Evolutionary conservation across 164 flowering plant genomes (phyloP), one percentile per base, ranked within the genome.

Genomic region (Stephania japonica): DNA sequence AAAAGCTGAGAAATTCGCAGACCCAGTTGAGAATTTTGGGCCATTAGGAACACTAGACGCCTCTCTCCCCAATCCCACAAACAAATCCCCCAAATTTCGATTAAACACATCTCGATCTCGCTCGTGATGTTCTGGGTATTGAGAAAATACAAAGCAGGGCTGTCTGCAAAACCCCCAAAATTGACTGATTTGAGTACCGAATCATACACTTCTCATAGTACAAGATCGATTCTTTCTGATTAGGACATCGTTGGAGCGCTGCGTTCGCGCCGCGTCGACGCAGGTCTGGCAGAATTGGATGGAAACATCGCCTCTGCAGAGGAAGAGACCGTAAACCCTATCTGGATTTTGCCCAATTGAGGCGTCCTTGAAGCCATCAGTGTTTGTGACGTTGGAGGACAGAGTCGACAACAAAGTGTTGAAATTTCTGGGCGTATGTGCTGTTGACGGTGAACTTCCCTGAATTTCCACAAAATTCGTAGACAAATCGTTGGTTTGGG

Each of bases 191-290:
- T 56, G 62, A 56, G n/a, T 56, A 83, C 10, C 79, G 78, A 4
- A 85, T 10, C 81, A 77, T 66, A 61, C 88, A 85, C 32, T 69
- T 59, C 9, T 80, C 79, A 68, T 77, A 81, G 69, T 74, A 76
- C 5, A 50, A 11, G 14, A 82, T 61, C 0, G 80, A 80, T 1
- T 67, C 70, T 75, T 65, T 79, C n/a, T 47, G 42, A 68, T 71
- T 21, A 12, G 81, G 80, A 59, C 84, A 85, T 0, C 5, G 23
- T 14, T 32, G 47, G 2, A 1, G 14, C 19, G 78, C 38, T 0
- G 68, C 65, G 7, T 4, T 18, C 50, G 26, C 12, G 83, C 69
- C 4, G 12, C 21, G 1, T 44, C 25, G n/a, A 81, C 61, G 53
- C 84, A 85, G 27, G 18, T 67, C 0, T 69, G 61, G 62, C 84